A percentile compares a stretch with the other conserved stretches of the same genome.
Conservation (phyloP, 768 basidiomycete species). For the Xerocomellus amylosporus region DNA sequence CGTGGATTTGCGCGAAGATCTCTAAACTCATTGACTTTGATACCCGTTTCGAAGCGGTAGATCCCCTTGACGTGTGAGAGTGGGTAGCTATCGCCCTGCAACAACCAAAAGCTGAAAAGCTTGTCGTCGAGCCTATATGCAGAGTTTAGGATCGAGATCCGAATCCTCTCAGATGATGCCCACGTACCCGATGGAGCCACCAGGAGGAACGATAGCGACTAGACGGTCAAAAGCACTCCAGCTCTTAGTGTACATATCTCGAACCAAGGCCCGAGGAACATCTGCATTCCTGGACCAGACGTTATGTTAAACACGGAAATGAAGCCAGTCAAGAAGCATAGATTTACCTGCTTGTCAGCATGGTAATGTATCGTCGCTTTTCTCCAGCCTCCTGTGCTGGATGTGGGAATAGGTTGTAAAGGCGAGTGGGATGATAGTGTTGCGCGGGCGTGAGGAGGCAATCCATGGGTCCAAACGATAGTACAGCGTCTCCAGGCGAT, state of each 20-base stretch:
- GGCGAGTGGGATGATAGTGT: conserved; percentile 69
- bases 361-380: conserved; percentile 70
- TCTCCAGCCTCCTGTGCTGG: conserved; percentile 76
- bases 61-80: conserved; percentile 81
- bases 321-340: background rate
- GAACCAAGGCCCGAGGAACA: conserved; percentile 77
- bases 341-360: conserved; percentile 64
- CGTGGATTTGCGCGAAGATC: conserved; percentile 87
- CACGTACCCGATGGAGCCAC: conserved; percentile 81
- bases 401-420: conserved; percentile 75
- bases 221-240: conserved; percentile 91
- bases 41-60: conserved; percentile 82
- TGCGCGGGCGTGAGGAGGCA: conserved; percentile 70
- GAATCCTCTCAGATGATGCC: conserved; percentile 1
- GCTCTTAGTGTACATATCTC: conserved; percentile 90
- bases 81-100: conserved; percentile 75
- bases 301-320: background rate
- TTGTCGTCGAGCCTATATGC: conserved; percentile 78
- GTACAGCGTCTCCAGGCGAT: conserved; percentile 66
- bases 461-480: conserved; percentile 83
- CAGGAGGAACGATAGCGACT: conserved; percentile 86
- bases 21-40: conserved; percentile 85
- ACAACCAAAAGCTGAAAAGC: conserved; percentile 85
- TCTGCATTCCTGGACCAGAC: conserved; percentile 64
- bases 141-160: background rate